Evolutionary conservation across 306 rosid genomes (phyloP).

Genomic region (Lathyrus oleraceus): DNA sequence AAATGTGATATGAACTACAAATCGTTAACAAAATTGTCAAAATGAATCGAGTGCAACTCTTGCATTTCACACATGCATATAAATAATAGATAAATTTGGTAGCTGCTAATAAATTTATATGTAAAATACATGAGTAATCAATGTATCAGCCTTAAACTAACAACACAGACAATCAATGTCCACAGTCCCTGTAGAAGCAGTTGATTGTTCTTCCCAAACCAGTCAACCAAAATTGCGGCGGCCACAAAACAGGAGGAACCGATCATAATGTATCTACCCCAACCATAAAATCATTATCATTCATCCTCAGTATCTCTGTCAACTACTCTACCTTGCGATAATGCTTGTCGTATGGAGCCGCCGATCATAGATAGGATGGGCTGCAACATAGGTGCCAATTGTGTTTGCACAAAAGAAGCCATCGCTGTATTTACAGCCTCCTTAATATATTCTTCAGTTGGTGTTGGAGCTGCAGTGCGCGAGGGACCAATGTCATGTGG

Average conservation of each 20-base stretch:
- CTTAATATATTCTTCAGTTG: background rate
- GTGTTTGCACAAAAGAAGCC: slow-evolving; percentile 5
- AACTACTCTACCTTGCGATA: background rate
- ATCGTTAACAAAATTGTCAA: background rate
- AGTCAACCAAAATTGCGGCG: background rate
- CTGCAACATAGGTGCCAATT: slow-evolving; percentile 7
- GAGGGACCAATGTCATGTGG: background rate
- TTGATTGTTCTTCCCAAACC: background rate
- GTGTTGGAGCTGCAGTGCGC: background rate
- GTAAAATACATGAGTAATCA: too few species aligned
- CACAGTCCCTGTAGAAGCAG: background rate
- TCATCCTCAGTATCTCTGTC: background rate
- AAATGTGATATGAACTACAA: background rate
- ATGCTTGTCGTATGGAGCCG: background rate
- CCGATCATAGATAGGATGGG: slow-evolving; percentile 2
- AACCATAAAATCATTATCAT: background rate
- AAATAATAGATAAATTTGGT: background rate
- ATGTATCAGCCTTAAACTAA: too few species aligned
- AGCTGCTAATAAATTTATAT: background rate
- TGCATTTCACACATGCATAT: background rate
- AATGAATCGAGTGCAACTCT: background rate
- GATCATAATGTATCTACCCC: background rate
- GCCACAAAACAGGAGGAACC: background rate
- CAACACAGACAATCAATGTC: background rate
- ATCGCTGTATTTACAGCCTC: background rate